Conservation (phyloP, 257 asterid species). For the Apocynum venetum region DNA sequence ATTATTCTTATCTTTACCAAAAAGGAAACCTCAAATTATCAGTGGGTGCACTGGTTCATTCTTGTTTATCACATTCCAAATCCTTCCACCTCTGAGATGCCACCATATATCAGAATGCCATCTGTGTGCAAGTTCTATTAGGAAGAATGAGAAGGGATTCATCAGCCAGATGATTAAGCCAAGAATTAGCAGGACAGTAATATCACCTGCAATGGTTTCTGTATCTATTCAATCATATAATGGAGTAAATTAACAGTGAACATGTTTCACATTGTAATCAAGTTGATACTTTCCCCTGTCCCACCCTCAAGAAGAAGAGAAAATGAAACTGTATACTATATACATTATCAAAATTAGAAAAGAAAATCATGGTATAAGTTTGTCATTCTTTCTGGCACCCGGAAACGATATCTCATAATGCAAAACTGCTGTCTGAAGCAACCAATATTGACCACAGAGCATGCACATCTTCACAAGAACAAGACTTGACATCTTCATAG, state of each 20-base stretch:
- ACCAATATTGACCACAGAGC: slow-evolving; percentile 59
- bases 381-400: neutral
- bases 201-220: neutral
- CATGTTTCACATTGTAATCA: neutral
- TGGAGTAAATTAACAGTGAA: neutral
- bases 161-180: neutral
- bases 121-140: neutral
- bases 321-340: neutral
- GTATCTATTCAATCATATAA: neutral
- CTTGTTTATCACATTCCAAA: neutral
- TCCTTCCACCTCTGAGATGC: neutral
- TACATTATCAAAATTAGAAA: neutral
- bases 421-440: slow-evolving; percentile 34
- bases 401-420: neutral
- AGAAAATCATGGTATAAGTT: neutral
- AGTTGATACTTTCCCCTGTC: no score
- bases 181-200: neutral
- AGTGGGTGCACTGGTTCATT: no score
- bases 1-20: neutral
- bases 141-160: neutral
- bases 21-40: neutral
- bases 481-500: slow-evolving; percentile 61
- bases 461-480: slow-evolving; percentile 71
- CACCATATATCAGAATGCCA: neutral
- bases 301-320: neutral